Evolutionary conservation across 495 filamentous ascomycete species (phyloP).

Genomic region (Penicillium coffeae): DNA sequence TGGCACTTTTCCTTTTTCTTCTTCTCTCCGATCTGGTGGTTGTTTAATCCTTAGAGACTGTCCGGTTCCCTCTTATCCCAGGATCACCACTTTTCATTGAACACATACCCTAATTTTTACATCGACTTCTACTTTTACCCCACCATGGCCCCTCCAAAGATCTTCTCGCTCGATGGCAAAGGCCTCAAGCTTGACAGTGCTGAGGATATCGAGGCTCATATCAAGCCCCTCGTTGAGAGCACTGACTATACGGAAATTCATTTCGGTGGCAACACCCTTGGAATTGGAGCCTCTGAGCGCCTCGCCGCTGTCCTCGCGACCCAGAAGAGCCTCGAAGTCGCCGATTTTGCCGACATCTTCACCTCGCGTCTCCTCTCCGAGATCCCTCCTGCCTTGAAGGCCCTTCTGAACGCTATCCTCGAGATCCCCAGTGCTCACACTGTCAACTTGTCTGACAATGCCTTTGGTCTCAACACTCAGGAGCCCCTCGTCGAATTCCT

Average conservation of each 20-base stretch:
- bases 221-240: slow-evolving; percentile 65
- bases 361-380: slow-evolving; percentile 90
- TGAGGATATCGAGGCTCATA: slow-evolving; percentile 80
- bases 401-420: slow-evolving; percentile 80
- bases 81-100: neutral
- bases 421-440: slow-evolving; percentile 79
- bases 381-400: slow-evolving; percentile 83
- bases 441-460: slow-evolving; percentile 95
- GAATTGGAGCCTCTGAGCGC: slow-evolving; percentile 78
- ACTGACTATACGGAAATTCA: slow-evolving; percentile 77
- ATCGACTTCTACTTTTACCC: slow-evolving; percentile 22
- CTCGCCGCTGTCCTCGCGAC: slow-evolving; percentile 74
- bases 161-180: slow-evolving; percentile 88
- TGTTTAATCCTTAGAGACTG: neutral
- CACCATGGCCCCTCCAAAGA: slow-evolving; percentile 57
- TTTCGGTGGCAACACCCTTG: slow-evolving; percentile 85
- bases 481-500: slow-evolving; percentile 83
- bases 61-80: neutral
- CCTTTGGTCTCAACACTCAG: slow-evolving; percentile 90
- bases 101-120: neutral
- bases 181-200: slow-evolving; percentile 87
- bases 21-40: neutral
- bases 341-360: slow-evolving; percentile 95
- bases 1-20: neutral
- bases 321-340: slow-evolving; percentile 76